Conservation (phyloP, 208 protist species). For the Trypanosoma brucei region DNA sequence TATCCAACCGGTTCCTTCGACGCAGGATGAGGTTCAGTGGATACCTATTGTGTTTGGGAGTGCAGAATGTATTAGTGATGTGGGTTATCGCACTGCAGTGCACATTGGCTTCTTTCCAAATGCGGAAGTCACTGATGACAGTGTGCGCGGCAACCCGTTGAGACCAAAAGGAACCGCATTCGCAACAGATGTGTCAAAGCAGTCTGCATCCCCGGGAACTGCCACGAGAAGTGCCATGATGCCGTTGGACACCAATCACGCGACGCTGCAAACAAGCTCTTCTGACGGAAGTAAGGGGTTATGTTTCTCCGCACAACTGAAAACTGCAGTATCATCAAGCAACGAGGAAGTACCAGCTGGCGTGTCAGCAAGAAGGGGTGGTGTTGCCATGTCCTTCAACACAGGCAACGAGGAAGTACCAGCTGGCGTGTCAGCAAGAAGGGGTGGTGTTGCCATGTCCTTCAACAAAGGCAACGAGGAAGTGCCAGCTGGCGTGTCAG, state of each 20-base stretch:
- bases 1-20: conserved; percentile 37
- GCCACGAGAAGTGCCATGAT: conserved; percentile 13
- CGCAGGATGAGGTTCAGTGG: conserved; percentile 67
- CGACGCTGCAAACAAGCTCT: background rate
- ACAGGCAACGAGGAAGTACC: conserved; percentile 8
- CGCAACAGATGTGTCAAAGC: conserved; percentile 21
- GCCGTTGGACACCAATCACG: conserved; percentile 22
- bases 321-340: background rate
- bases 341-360: conserved; percentile 11
- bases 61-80: conserved; percentile 62
- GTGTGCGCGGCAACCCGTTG: background rate
- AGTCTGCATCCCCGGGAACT: conserved; percentile 2
- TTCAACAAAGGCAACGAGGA: conserved; percentile 8
- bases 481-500: conserved; percentile 2
- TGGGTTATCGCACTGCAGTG: conserved; percentile 58
- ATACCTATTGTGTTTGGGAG: conserved; percentile 62
- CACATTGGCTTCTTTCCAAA: conserved; percentile 59
- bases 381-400: conserved; percentile 14
- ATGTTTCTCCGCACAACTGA: background rate
- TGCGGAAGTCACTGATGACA: background rate
- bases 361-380: conserved; percentile 9
- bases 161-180: conserved; percentile 21
- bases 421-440: conserved; percentile 8
- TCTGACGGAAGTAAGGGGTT: background rate
- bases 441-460: conserved; percentile 3